Base-by-base conservation (phyloP, 176 grass and related monocot genomes). In the Avena sativa region DNA sequence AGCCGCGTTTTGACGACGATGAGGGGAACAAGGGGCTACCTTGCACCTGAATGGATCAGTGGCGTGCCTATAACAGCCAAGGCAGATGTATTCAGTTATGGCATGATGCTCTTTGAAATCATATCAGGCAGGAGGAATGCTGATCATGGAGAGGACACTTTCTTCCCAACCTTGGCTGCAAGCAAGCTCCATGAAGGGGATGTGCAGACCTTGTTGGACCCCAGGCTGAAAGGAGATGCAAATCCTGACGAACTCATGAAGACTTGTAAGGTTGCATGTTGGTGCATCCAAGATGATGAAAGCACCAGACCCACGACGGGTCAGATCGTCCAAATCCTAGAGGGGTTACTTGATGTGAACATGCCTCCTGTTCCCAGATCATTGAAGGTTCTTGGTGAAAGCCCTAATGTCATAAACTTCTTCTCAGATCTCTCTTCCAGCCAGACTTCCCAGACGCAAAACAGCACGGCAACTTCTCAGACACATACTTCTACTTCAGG, bases 231-330 rank as follows among this genome's bases (percentile, higher is more conserved):
- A 34, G 91, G 87, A 57, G 85, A 90, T 81, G 89, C 71, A 57
- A 74, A 85, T 71, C 20, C 71, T 84, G 87, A 88, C 52, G 95
- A 97, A 78, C 46, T 97, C 36, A 90, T 84, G 65, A 95, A 83
- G 73, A 91, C 95, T 70, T 97, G 91, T 68, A 97, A 93, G 77
- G 85, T 93, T 26, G 95, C 95, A 43, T 97, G 89, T 51, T 97
- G 95, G 95, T 95, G 95, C 71, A 97, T 97, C 82, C 95, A 97
- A 84, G 95, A 97, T 67, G 95, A 93, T 14, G 95, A 97, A 86
- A 93, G 51, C 56, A 9, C 25, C 34, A 89, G 95, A 79, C 95
- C 95, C 34, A 91, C 93, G 20, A 95, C 70, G 43, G 95, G 93
- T 1, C 93, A 95, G 73, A 86, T 97, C 32, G 87, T 93, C 81